Evolutionary conservation across 257 asterid genomes (phyloP).

Genomic region (Solanum pimpinellifolium): DNA sequence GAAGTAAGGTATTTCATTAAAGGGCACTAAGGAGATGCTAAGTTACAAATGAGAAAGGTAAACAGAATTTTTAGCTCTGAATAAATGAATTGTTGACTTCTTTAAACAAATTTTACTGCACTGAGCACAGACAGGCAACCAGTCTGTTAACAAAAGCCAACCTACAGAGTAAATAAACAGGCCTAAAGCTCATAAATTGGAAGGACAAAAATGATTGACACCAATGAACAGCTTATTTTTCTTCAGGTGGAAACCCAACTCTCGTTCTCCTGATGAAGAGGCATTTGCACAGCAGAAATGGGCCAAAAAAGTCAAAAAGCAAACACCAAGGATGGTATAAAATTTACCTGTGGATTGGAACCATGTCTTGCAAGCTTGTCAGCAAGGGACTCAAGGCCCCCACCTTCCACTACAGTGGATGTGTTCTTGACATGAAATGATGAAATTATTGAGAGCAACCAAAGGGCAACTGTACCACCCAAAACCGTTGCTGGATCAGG

Average conservation of each 20-base stretch:
- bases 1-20: not conserved
- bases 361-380: constrained; percentile 46
- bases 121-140: not conserved
- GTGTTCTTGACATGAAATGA: constrained; percentile 44
- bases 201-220: not conserved
- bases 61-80: not conserved
- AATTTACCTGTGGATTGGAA: constrained; percentile 41
- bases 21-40: not conserved
- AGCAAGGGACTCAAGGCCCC: constrained; percentile 54
- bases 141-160: not conserved
- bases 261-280: not conserved
- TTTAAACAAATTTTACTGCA: not conserved
- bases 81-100: not conserved
- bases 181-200: not conserved
- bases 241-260: not conserved
- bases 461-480: constrained; percentile 63
- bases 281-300: not conserved
- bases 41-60: not conserved
- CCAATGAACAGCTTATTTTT: not conserved
- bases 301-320: not conserved
- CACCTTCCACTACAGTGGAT: constrained; percentile 62
- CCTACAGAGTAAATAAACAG: not conserved
- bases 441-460: constrained; percentile 66
- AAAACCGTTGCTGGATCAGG: constrained; percentile 63
- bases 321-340: not conserved